Conservation (phyloP, 2,329 filamentous ascomycete species). For the Cladophialophora bantiana region DNA sequence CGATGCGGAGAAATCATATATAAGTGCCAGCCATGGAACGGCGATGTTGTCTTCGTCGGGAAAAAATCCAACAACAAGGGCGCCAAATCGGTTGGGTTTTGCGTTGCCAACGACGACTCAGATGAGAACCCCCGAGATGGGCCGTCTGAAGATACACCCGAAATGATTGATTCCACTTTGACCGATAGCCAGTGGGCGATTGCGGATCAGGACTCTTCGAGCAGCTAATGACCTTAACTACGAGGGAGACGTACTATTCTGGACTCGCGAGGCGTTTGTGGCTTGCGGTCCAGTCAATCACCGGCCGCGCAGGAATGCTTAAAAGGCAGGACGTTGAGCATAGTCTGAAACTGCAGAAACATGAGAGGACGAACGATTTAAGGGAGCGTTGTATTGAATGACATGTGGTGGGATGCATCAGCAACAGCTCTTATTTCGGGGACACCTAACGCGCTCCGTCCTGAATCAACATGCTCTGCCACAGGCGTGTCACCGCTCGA, state of each 20-base stretch:
- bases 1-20: conserved; percentile 84
- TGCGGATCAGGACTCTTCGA: conserved; percentile 25
- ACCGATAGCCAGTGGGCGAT: conserved; percentile 33
- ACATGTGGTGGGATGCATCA: not conserved
- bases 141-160: conserved; percentile 6
- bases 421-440: not conserved
- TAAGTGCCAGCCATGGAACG: conserved; percentile 88
- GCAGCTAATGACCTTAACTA: conserved; percentile 5
- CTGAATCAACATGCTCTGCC: not conserved
- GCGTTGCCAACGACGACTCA: conserved; percentile 22
- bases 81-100: conserved; percentile 64
- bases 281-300: not conserved
- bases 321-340: not conserved
- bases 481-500: not conserved
- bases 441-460: not conserved
- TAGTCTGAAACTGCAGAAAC: not conserved
- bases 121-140: conserved; percentile 12
- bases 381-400: not conserved
- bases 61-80: conserved; percentile 51
- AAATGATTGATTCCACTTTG: conserved; percentile 27
- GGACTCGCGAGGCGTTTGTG: not conserved
- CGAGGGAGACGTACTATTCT: not conserved
- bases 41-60: conserved; percentile 75
- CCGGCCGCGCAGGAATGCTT: not conserved
- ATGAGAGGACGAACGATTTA: not conserved